Conservation (phyloP, 177 flowering plant genomes). For the Vitis hybrid region DNA sequence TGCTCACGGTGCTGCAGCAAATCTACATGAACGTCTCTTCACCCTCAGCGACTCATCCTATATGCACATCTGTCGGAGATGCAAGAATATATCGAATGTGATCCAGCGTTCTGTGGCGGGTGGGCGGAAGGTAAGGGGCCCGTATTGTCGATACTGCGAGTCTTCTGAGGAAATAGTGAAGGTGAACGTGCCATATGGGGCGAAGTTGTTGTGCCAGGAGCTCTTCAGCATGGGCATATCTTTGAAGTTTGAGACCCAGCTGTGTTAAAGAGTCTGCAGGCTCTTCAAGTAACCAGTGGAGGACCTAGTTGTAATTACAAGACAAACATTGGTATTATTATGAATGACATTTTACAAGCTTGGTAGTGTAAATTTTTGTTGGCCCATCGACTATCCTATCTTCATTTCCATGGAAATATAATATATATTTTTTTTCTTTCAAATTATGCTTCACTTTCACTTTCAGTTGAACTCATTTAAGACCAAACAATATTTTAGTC, state of each 20-base stretch:
- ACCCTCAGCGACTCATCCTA: slow-evolving; percentile 88
- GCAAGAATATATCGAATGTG: slow-evolving; percentile 62
- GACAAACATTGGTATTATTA: too few species aligned
- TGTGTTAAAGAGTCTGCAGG: slow-evolving; percentile 31
- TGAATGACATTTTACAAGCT: too few species aligned
- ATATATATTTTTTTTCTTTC: too few species aligned
- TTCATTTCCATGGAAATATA: too few species aligned
- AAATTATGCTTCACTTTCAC: too few species aligned
- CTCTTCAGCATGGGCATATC: slow-evolving; percentile 84
- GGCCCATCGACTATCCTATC: too few species aligned
- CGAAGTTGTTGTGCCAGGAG: slow-evolving; percentile 75
- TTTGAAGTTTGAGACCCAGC: slow-evolving; percentile 62
- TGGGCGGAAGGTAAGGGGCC: slow-evolving; percentile 75
- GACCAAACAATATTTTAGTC: too few species aligned
- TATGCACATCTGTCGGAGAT: slow-evolving; percentile 74
- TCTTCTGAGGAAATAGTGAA: slow-evolving; percentile 64
- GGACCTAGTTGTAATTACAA: too few species aligned
- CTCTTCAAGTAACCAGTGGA: too few species aligned
- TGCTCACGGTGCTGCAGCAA: slow-evolving; percentile 95
- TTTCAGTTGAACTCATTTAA: too few species aligned
- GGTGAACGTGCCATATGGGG: slow-evolving; percentile 88
- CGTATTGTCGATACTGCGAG: slow-evolving; percentile 74
- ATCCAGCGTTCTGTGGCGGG: slow-evolving; percentile 64
- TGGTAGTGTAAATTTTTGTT: too few species aligned
- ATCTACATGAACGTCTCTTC: slow-evolving; percentile 87